Percentiles rank a stretch among this genome's conserved stretches.
phyloP scores from a whole-genome alignment of 2,329 filamentous ascomycete genomes.

The Pestalotiopsis sp. region DNA sequence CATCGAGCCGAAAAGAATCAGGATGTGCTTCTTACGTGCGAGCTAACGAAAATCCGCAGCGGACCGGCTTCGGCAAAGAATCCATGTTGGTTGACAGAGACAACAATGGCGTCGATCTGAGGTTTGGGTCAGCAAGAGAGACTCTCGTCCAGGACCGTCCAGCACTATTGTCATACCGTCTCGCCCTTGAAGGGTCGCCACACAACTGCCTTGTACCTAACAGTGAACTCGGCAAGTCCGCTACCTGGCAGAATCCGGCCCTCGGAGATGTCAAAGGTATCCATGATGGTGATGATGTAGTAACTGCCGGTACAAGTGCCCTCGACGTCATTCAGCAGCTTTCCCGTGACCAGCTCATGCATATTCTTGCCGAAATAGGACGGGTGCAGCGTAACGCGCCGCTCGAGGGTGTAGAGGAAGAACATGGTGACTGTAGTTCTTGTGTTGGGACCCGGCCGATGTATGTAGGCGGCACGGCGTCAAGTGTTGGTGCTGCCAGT shows the following conservation, averaged over 20 bases:
- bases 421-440: constrained; percentile 69
- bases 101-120: constrained; percentile 92
- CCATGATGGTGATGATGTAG: constrained; percentile 98
- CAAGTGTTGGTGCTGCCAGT: not conserved
- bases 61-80: constrained; percentile 88
- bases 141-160: constrained; percentile 15
- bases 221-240: constrained; percentile 90
- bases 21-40: constrained; percentile 62
- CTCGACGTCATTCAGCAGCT: constrained; percentile 90
- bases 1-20: constrained; percentile 6
- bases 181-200: constrained; percentile 98
- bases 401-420: constrained; percentile 96
- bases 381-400: constrained; percentile 91
- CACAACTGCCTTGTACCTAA: constrained; percentile 92
- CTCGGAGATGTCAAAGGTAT: constrained; percentile 92
- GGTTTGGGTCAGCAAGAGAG: constrained; percentile 26
- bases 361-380: constrained; percentile 97
- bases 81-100: constrained; percentile 86
- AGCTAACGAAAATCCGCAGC: constrained; percentile 77
- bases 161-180: constrained; percentile 67
- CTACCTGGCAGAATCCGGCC: constrained; percentile 90
- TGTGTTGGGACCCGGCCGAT: not conserved
- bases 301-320: constrained; percentile 94
- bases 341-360: constrained; percentile 85
- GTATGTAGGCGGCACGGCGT: not conserved